A percentile compares a stretch with the other conserved stretches of the same genome.
These are phyloP conservation scores for Didymellaceae sp. DNA, from an alignment of 2,329 filamentous ascomycete species.

Conservation along the genomic window DNA sequence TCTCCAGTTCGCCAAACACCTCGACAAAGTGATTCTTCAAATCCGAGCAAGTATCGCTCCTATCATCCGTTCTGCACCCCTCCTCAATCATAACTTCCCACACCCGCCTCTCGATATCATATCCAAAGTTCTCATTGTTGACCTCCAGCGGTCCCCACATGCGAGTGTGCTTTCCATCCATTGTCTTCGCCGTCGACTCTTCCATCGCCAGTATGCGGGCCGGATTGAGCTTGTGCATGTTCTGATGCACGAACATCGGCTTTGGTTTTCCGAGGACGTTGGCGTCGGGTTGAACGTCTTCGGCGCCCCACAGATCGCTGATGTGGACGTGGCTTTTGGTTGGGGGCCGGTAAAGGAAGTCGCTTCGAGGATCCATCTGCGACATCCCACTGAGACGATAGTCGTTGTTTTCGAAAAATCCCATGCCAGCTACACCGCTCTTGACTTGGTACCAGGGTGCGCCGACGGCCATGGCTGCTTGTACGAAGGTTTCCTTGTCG, in stretches of 20 bases:
- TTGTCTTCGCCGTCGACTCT: constrained; percentile 10
- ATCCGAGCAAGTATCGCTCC: constrained; percentile 19
- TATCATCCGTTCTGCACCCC: constrained; percentile 25
- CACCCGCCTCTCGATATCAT: constrained; percentile 33
- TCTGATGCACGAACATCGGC: constrained; percentile 33
- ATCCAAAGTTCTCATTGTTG: constrained; percentile 25
- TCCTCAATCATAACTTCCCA: constrained; percentile 33
- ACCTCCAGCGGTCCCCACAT: constrained; percentile 30
- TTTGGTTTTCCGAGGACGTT: constrained; percentile 8
- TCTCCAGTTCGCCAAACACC: constrained; percentile 26
- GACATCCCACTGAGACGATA: constrained; percentile 23
- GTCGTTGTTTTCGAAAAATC: constrained; percentile 25
- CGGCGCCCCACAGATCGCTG: constrained; percentile 12
- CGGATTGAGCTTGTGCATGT: constrained; percentile 28
- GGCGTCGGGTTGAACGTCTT: constrained; percentile 12
- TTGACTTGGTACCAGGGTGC: constrained; percentile 52
- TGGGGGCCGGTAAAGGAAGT: constrained; percentile 27
- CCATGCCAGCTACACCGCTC: constrained; percentile 41
- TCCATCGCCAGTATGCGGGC: constrained; percentile 20
- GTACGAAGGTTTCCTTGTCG: constrained; percentile 59
- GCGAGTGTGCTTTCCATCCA: constrained; percentile 16
- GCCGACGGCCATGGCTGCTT: constrained; percentile 53
- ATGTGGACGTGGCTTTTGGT: constrained; percentile 27
- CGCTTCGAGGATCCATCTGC: constrained; percentile 29
- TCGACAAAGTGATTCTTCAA: constrained; percentile 19